Conservation (phyloP, 2,329 filamentous ascomycete genomes). For the Aspergillus latus region DNA sequence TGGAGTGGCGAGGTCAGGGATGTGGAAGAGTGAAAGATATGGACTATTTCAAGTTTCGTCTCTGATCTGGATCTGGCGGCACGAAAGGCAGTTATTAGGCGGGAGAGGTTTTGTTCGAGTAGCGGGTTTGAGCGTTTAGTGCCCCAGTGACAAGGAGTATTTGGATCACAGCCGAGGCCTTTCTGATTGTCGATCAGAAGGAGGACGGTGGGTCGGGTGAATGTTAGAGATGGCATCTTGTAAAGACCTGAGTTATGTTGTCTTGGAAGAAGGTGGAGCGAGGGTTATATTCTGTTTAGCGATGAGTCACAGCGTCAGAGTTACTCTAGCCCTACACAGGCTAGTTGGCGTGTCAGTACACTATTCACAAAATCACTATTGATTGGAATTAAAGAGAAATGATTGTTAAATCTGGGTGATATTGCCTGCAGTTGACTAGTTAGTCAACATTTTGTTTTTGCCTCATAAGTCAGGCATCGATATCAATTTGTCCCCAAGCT, state of each 20-base stretch:
- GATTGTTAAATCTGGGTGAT: no score
- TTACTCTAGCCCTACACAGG: background rate
- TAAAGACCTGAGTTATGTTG: background rate
- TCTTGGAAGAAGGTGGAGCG: background rate
- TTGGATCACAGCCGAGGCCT: constrained; percentile 37
- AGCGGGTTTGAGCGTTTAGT: constrained; percentile 45
- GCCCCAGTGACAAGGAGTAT: constrained; percentile 38
- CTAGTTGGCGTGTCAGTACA: background rate
- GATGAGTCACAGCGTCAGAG: background rate
- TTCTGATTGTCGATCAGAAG: constrained; percentile 52
- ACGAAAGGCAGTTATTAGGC: constrained; percentile 41
- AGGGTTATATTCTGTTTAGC: background rate
- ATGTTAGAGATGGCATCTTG: constrained; percentile 2
- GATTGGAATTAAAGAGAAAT: no score
- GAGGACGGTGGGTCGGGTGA: constrained; percentile 39
- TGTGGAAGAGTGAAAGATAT: constrained; percentile 48
- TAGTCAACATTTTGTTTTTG: background rate
- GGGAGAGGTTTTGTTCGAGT: constrained; percentile 46
- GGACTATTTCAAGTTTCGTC: constrained; percentile 38
- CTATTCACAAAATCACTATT: no score
- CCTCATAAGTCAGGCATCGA: constrained; percentile 1
- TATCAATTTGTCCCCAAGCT: background rate
- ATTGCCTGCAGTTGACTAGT: no score
- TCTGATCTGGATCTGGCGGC: constrained; percentile 16
- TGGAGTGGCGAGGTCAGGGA: constrained; percentile 38